Percentiles rank a stretch among this genome's conserved stretches.
Evolutionary conservation across 257 asterid genomes (phyloP).

Genomic region (Lavandula angustifolia): DNA sequence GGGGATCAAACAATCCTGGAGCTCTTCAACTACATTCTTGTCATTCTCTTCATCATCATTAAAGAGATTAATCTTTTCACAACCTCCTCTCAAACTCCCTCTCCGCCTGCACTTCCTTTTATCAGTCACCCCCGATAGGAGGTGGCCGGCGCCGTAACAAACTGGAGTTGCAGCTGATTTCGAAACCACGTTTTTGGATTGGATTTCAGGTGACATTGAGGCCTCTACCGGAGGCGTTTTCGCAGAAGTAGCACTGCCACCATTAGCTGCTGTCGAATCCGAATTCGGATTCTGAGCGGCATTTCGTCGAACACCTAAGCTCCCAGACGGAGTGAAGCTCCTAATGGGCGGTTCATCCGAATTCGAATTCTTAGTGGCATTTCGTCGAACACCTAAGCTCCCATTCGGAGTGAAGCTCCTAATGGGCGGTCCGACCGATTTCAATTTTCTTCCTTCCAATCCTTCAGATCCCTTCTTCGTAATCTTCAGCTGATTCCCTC

Average conservation of each 20-base stretch:
- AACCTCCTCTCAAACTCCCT: slow-evolving; percentile 69
- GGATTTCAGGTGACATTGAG: slow-evolving; percentile 85
- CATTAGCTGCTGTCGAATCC: slow-evolving; percentile 9
- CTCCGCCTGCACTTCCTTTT: slow-evolving; percentile 72
- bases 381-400: slow-evolving; percentile 19
- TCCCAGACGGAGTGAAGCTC: background rate
- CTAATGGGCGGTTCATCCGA: too few species aligned
- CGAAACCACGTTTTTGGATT: slow-evolving; percentile 38
- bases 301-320: slow-evolving; percentile 21
- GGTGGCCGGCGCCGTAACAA: slow-evolving; percentile 83
- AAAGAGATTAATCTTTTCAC: slow-evolving; percentile 28
- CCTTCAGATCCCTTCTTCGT: slow-evolving; percentile 26
- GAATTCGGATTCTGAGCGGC: slow-evolving; percentile 18
- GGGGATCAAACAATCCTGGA: slow-evolving; percentile 48
- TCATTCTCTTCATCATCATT: slow-evolving; percentile 25
- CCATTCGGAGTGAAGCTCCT: background rate
- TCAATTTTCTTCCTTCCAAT: slow-evolving; percentile 21
- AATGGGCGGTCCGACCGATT: background rate
- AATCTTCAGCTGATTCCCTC: slow-evolving; percentile 29
- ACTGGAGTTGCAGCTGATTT: slow-evolving; percentile 59
- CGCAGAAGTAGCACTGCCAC: slow-evolving; percentile 31
- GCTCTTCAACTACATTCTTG: slow-evolving; percentile 26
- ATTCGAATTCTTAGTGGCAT: too few species aligned
- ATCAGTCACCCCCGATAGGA: slow-evolving; percentile 71
- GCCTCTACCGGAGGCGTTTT: slow-evolving; percentile 82